Evolutionary conservation across 768 basidiomycete genomes (phyloP).

Genomic region (Suillus weaverae): DNA sequence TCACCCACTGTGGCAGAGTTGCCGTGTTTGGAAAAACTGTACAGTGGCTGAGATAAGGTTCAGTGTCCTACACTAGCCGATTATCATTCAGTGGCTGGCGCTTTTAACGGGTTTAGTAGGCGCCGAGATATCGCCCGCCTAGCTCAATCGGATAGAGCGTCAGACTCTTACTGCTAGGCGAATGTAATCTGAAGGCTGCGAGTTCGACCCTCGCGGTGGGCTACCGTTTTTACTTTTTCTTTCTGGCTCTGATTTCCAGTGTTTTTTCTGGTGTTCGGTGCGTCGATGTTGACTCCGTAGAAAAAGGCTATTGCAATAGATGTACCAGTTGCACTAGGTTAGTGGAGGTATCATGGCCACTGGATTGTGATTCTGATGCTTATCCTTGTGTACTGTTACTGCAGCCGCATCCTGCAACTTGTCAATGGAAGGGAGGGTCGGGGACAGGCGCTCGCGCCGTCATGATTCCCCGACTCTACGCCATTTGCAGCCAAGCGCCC

Average conservation of each 20-base stretch:
- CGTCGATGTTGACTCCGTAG: background rate
- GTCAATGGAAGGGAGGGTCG: background rate
- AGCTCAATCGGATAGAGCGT: conserved; percentile 57
- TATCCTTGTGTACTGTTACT: background rate
- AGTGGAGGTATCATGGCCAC: background rate
- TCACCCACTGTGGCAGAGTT: conserved; percentile 1
- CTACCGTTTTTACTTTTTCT: conserved; percentile 39
- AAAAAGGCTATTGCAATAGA: background rate
- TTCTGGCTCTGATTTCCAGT: background rate
- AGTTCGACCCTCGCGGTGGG: conserved; percentile 86
- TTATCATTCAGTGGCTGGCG: background rate
- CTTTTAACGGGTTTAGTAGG: background rate
- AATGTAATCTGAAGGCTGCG: conserved; percentile 74
- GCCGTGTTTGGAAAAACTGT: conserved; percentile 13
- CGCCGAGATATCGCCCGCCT: conserved; percentile 35
- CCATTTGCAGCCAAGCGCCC: background rate
- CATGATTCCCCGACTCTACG: background rate
- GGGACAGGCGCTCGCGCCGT: background rate
- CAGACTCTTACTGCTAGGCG: conserved; percentile 43
- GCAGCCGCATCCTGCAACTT: background rate
- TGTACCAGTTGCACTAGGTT: background rate
- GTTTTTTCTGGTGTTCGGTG: no score
- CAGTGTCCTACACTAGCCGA: background rate
- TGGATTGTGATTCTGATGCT: background rate
- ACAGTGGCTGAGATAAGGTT: conserved; percentile 17